phyloP scores from a whole-genome alignment of 2,329 filamentous ascomycete genomes.

The Cercospora beticola region DNA sequence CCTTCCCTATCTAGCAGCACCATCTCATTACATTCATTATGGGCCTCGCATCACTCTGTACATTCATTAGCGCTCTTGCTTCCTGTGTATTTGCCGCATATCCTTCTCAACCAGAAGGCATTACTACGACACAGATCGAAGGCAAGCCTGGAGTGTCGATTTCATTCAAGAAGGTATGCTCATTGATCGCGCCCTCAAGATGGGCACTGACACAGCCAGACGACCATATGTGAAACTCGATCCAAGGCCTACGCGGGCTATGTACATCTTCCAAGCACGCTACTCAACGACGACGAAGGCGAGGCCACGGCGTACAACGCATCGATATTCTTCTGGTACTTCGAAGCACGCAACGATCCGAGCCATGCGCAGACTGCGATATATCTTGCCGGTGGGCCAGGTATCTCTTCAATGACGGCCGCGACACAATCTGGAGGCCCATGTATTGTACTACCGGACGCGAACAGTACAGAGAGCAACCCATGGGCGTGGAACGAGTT shows the following conservation, averaged over 20 bases:
- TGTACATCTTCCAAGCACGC: constrained; percentile 52
- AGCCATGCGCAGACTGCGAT: constrained; percentile 57
- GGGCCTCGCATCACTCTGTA: background rate
- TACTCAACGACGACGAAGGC: constrained; percentile 25
- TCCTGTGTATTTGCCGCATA: constrained; percentile 18
- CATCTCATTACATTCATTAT: background rate
- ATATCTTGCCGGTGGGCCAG: constrained; percentile 63
- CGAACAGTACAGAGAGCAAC: constrained; percentile 46
- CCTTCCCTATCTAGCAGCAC: background rate
- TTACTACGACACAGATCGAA: constrained; percentile 18
- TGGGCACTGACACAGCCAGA: constrained; percentile 19
- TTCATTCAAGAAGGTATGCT: constrained; percentile 25
- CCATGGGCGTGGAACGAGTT: constrained; percentile 60
- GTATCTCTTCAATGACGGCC: constrained; percentile 58
- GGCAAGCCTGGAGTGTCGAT: constrained; percentile 27
- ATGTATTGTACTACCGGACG: constrained; percentile 44
- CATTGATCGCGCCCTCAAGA: no score
- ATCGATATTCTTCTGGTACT: constrained; percentile 64
- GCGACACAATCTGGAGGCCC: constrained; percentile 52
- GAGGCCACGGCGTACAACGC: constrained; percentile 28
- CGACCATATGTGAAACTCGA: constrained; percentile 53
- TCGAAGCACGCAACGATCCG: constrained; percentile 56
- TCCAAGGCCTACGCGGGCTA: constrained; percentile 58
- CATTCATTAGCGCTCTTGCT: constrained; percentile 7
- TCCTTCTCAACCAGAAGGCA: constrained; percentile 15